Evolutionary conservation across 805 yeast species (phyloP), one percentile per base, ranked within the genome.

Genomic region (Starmerella scarabaei): DNA sequence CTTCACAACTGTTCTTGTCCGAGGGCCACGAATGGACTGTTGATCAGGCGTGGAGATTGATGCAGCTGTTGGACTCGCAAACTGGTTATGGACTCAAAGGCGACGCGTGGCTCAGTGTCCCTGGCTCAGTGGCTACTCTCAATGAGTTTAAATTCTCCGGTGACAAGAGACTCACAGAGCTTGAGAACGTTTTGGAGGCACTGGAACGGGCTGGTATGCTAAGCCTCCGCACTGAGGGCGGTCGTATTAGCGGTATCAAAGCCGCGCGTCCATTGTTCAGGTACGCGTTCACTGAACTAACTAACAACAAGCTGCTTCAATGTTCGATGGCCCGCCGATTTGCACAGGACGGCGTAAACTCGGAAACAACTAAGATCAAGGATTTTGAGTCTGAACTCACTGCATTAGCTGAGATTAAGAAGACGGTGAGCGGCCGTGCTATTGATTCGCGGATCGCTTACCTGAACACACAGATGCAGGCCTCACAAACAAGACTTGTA

Each of bases 1-100:
- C 88, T 16, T 74, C 88, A 2, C 94, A 88, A 40, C 75, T 81
- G 53, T 85, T 77, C 58, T 53, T 75, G 36, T 59, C 61, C 18
- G 42, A 40, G 32, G 40, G 55, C 14, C 57, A 57, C 26, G 72
- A 73, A 12, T 74, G 86, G 67, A 69, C 72, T 20, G 63, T 78
- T 12, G 81, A 93, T 1, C 95, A 88, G 55, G 91, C 84, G 0
- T 91, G 98, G 97, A 72, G 68, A 18, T 54, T 91, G 18, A 74
- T 88, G 51, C 79, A 78, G 51, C 44, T 69, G 29, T 65, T 91
- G 29, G 16, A 8, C 15, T 9, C 14, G 12, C 15, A 5, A 7
- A n/a, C 21, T 17, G n/a, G 26, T 31, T 11, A 32, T 11, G 21
- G 34, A 34, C 7, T 7, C 11, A 7, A 23, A 7, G 7, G 9